These are phyloP conservation scores for Hemileccinum impolitum DNA, from an alignment of 768 basidiomycete species.

Conservation along the genomic window DNA sequence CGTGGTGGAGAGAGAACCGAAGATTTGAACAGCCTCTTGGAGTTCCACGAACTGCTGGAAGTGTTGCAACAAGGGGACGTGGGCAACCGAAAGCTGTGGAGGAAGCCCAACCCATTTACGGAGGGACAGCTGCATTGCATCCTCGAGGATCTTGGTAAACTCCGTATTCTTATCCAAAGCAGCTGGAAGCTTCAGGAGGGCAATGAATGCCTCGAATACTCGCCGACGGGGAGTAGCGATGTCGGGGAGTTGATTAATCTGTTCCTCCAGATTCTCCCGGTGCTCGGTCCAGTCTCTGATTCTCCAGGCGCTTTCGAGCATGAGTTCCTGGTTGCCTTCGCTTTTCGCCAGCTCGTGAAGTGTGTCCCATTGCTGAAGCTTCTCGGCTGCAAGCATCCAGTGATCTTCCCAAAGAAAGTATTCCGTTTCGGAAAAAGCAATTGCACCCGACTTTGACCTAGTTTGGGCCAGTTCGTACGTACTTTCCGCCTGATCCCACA, in stretches of 20 bases:
- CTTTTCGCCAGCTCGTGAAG: slow-evolving; percentile 85
- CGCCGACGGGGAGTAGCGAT: slow-evolving; percentile 92
- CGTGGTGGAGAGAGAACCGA: slow-evolving; percentile 83
- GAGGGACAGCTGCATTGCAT: slow-evolving; percentile 93
- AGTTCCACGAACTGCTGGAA: slow-evolving; percentile 99
- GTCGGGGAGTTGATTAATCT: slow-evolving; percentile 76
- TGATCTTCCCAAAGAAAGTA: slow-evolving; percentile 99
- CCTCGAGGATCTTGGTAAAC: slow-evolving; percentile 86
- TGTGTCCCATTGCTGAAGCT: slow-evolving; percentile 97
- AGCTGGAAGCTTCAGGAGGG: slow-evolving; percentile 80
- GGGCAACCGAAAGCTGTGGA: slow-evolving; percentile 81
- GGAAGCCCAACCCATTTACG: slow-evolving; percentile 96
- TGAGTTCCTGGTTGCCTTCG: slow-evolving; percentile 88
- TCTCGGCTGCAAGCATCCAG: slow-evolving; percentile 94
- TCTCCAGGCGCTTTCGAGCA: slow-evolving; percentile 95
- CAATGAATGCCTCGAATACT: slow-evolving; percentile 95
- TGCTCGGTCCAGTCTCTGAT: slow-evolving; percentile 88
- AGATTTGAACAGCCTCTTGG: slow-evolving; percentile 93
- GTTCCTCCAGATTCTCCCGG: slow-evolving; percentile 73
- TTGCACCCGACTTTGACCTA: slow-evolving; percentile 72
- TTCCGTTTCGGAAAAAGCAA: slow-evolving; percentile 92
- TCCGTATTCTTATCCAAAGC: slow-evolving; percentile 82
- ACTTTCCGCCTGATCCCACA: slow-evolving; percentile 91
- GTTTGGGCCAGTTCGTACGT: slow-evolving; percentile 89
- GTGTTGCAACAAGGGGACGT: slow-evolving; percentile 91